Evolutionary conservation across 768 basidiomycete genomes (phyloP), one percentile per base, ranked within the genome.

Genomic region (Saitozyma podzolica): DNA sequence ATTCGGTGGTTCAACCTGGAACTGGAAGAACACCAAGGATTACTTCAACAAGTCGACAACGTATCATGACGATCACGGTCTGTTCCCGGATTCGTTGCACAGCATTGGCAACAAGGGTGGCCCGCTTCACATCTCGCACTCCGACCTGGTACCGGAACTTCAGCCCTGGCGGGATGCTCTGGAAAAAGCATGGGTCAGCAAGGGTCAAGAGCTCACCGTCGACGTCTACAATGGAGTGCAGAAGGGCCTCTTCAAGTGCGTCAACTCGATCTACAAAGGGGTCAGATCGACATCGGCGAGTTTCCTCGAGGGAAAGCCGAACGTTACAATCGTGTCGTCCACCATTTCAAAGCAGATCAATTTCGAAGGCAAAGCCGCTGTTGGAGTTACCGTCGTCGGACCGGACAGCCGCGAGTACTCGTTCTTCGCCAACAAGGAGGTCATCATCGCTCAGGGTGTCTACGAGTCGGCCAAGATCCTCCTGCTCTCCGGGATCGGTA

Each of bases 401-500:
- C 54, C 54, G 11, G 54, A 56, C 40, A 14, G 14, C 11, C 19
- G 14, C 29, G 54, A 56, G 40, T 56, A 56, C 40, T 40, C 19
- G 54, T 37, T 42, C 54, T 13, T 14, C 40, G 56, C 56, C 56
- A 48, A 58, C 9, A 11, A 37, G 45, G 56, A 58, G 29, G 56
- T 58, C 13, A 58, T 58, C 9, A 37, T 58, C 56, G 10, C 42
- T 50, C n/a, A 11, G 41, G 56, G 56, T 17, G 40, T 37, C 9
- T 58, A 58, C 56, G 56, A 37, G 9, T 48, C 56, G 16, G n/a
- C 56, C 13, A 11, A 58, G 40, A 13, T 58, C 19, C 43, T 58
- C n/a, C 10, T 58, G 42, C 42, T 47, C 16, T 58, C 56, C 48
- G 56, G 56, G 45, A 58, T 58, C 37, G 56, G 56, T 17, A 17